phyloP scores from a whole-genome alignment of 75 land plant genomes.

The Selaginella tamariscina region DNA sequence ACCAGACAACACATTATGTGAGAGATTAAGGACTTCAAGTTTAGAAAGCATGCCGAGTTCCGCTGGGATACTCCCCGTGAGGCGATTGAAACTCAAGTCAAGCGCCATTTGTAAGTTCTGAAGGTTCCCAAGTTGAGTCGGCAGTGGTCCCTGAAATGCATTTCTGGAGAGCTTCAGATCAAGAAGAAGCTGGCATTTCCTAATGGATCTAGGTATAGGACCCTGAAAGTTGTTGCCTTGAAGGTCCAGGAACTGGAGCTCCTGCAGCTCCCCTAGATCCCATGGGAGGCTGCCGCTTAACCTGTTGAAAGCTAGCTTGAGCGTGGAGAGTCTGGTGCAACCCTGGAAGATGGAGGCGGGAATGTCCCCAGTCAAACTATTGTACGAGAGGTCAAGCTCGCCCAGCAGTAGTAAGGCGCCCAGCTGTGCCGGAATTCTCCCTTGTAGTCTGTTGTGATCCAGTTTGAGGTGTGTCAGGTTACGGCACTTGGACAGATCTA shows the following conservation, averaged over 20 bases:
- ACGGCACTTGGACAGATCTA: not conserved
- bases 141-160: not conserved
- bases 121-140: conserved; percentile 20
- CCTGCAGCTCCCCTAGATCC: no score
- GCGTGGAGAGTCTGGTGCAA: no score
- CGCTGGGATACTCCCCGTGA: conserved; percentile 5
- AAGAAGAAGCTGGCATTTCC: conserved; percentile 26
- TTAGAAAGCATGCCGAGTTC: not conserved
- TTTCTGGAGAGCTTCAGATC: not conserved
- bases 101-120: conserved; percentile 18
- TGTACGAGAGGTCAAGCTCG: conserved; percentile 16
- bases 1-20: not conserved
- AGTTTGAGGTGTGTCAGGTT: conserved; percentile 10
- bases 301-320: no score
- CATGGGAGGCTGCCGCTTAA: no score
- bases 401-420: not conserved
- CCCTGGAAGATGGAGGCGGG: conserved; percentile 27
- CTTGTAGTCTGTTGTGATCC: not conserved
- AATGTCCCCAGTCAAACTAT: not conserved
- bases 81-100: not conserved
- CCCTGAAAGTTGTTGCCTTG: conserved; percentile 34
- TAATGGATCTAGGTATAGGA: conserved; percentile 46
- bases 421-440: not conserved
- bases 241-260: conserved; percentile 30
- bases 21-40: not conserved